Base-by-base conservation (phyloP, 805 yeast genomes). In the Maudiozyma bulderi region DNA sequence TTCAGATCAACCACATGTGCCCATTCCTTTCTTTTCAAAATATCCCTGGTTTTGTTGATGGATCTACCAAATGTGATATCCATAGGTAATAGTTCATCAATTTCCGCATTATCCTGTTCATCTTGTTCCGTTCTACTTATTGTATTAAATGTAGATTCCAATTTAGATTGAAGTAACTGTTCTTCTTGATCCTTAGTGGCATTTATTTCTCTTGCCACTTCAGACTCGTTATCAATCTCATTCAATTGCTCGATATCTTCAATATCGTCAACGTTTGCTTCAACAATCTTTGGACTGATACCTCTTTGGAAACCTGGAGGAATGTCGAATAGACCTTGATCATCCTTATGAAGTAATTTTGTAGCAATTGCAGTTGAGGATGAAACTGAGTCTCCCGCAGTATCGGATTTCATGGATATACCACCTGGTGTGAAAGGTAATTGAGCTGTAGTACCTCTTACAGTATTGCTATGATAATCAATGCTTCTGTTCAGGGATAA, bases 391-490 rank as follows among this genome's bases (percentile, higher is more conserved):
- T 49, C 49, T 4, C 40, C 58, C 14, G 49, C 37, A 26, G 40
- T 57, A 9, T 54, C 61, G 5, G 59, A 47, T 38, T 51, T 57
- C 55, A 67, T 58, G 3, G 68, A 68, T n/a, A 78, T 55, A 2
- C 98, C 97, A 55, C 99, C 98, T 0, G 99, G 99, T 50, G 84
- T 82, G 61, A 93, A 93, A 0, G 99, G 99, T 58, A 91, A 67
- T 57, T 77, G 85, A 15, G 80, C 76, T 0, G 95, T 74, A 3
- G 80, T 73, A 0, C 98, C 98, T 44, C 74, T 71, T 3, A 87
- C 68, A 1, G 81, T 70, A 40, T 80, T 83, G n/a, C 71, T 71
- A 54, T 78, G 78, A 6, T 84, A 73, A 13, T 81, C 79, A 53
- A 80, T 76, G 47, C 81, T 76, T 53, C 99, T 73, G 32, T 77